Evolutionary conservation across 768 basidiomycete genomes (phyloP), one percentile per base, ranked within the genome.

Genomic region (Tylopilus rubrobrunneus): DNA sequence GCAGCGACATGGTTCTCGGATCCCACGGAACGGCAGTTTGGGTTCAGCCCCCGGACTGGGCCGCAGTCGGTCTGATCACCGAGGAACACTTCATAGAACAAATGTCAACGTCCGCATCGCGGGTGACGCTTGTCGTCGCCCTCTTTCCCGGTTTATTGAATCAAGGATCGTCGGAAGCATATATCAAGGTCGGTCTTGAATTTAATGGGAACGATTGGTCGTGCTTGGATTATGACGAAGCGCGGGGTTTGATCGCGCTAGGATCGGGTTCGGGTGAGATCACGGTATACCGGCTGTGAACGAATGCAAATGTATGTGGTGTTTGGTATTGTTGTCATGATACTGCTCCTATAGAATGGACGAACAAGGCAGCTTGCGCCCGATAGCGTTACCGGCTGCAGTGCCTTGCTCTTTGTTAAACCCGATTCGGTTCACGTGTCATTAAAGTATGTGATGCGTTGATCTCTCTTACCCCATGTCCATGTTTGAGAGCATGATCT

Each of bases 141-240:
- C 73, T 76, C 21, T 80, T 85, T 56, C 79, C 82, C 7, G 83
- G 84, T 2, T 45, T 56, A 17, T 29, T 69, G 36, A 60, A 56
- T 33, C 50, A 45, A 27, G 56, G 56, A 17, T 58, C 50, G 27
- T 27, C 27, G 43, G 56, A 65, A 48, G 64, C 67, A 28, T 57
- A 62, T 55, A 58, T 67, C 55, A 62, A 68, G 53, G 67, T 62
- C 27, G 55, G 76, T n/a, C 70, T 59, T 5, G 65, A 74, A 56
- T 72, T 75, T 55, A 44, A 52, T 2, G 60, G 58, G 25, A 48
- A 31, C 8, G 37, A 50, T 8, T 86, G 84, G 84, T 76, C 78
- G 4, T 73, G 81, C 43, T 60, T 86, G 55, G 84, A 84, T 64
- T 86, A 86, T 58, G 81, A 83, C 51, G 84, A 86, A 64, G 73